Evolutionary conservation across 305 asterid species (phyloP).

Genomic region (Fraxinus paxiana): DNA sequence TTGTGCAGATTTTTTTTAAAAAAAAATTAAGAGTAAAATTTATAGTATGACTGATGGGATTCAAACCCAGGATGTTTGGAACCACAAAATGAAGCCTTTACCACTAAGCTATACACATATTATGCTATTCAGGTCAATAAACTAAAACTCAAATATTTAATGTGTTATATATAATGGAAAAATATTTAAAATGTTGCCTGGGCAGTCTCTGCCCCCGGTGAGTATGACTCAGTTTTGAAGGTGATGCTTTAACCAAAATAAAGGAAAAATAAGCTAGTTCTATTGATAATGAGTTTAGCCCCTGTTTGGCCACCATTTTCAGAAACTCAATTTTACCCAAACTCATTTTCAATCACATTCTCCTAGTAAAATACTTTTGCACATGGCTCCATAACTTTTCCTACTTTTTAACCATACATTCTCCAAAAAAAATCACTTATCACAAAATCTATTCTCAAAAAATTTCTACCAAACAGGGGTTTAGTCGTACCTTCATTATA

Average conservation of each 20-base stretch:
- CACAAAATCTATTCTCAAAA: neutral
- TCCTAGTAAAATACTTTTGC: neutral
- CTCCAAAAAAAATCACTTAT: neutral
- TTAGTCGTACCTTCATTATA: constrained; percentile 71
- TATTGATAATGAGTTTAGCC: constrained; percentile 10
- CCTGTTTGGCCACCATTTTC: neutral
- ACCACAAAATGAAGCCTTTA: neutral
- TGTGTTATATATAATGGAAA: neutral
- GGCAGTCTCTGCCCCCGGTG: neutral
- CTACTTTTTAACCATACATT: neutral
- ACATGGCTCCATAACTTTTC: neutral
- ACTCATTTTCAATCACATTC: neutral
- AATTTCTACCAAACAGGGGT: neutral
- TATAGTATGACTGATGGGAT: neutral
- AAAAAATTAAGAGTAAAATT: neutral
- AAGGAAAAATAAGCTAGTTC: constrained; percentile 4
- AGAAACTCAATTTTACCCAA: neutral
- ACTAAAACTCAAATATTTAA: neutral
- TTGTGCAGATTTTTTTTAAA: neutral
- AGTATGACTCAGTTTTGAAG: neutral
- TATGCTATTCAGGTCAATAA: neutral
- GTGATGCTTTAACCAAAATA: constrained; percentile 1
- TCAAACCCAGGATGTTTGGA: neutral
- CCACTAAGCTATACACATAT: neutral
- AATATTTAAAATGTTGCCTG: neutral